Evolutionary conservation across 2,329 filamentous ascomycete genomes (phyloP).

Genomic region (Neofusicoccum laricinum): DNA sequence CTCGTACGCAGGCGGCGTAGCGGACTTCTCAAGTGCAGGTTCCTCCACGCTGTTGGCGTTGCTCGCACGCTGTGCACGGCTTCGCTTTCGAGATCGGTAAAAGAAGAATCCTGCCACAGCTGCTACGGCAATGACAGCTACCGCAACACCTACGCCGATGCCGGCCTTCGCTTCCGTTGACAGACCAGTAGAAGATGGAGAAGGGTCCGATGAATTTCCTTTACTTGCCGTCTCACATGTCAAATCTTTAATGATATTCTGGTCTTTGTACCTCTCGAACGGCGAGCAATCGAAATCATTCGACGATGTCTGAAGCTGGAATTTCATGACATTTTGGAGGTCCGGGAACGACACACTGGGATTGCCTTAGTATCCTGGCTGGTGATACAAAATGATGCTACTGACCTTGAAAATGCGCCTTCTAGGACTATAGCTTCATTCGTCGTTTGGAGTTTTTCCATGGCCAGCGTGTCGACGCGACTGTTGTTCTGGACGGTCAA

Average conservation of each 20-base stretch:
- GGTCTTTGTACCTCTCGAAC: background rate
- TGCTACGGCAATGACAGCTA: background rate
- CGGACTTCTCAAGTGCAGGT: background rate
- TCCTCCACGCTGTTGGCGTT: background rate
- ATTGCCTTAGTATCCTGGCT: no score
- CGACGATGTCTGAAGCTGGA: background rate
- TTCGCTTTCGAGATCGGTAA: background rate
- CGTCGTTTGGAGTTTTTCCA: background rate
- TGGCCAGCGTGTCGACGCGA: background rate
- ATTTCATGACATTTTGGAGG: background rate
- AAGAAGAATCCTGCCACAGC: background rate
- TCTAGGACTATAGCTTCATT: background rate
- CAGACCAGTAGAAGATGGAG: background rate
- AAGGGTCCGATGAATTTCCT: background rate
- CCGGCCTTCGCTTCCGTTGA: background rate
- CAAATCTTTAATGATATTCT: background rate
- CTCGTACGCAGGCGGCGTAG: background rate
- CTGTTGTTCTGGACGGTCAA: background rate
- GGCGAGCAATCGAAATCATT: background rate
- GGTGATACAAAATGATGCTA: background rate
- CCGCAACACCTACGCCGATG: background rate
- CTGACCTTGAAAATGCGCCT: background rate
- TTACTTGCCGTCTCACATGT: background rate
- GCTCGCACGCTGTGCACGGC: background rate
- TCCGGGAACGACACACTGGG: background rate